Percentiles rank a stretch among this genome's conserved stretches.
Conservation (phyloP, 257 asterid genomes). For the Striga asiatica region DNA sequence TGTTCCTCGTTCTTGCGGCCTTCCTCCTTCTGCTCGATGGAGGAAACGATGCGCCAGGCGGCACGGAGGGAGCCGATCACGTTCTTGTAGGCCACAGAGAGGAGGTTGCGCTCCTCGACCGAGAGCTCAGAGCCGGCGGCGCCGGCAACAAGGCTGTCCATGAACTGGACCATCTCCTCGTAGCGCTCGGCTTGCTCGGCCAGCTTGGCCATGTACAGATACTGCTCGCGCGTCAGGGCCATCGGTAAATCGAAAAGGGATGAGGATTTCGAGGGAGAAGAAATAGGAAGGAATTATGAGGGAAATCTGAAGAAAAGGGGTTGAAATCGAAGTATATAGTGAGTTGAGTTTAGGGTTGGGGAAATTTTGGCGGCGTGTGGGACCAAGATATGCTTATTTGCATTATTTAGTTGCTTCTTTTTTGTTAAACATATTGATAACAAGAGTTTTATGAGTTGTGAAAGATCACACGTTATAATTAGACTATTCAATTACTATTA, state of each 20-base stretch:
- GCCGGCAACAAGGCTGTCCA: conserved; percentile 46
- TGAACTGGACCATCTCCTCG: conserved; percentile 68
- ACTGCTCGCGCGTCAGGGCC: conserved; percentile 50
- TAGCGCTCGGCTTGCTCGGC: conserved; percentile 71
- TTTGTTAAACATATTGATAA: no score
- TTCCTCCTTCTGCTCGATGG: conserved; percentile 67
- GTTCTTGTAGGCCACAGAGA: conserved; percentile 64
- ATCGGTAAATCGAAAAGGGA: no score
- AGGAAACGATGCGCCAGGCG: conserved; percentile 61
- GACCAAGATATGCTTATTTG: no score
- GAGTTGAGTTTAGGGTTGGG: no score
- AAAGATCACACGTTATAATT: no score
- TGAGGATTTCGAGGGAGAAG: no score
- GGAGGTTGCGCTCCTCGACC: conserved; percentile 65
- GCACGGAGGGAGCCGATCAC: conserved; percentile 75
- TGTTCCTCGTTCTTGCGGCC: conserved; percentile 67
- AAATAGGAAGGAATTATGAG: background rate
- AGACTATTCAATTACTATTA: no score
- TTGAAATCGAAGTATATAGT: background rate
- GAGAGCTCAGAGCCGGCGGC: conserved; percentile 41
- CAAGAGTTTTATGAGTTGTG: no score
- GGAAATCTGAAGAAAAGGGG: background rate
- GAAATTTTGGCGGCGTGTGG: no score
- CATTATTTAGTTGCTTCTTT: no score
- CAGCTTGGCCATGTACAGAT: conserved; percentile 58